Evolutionary conservation across 2,329 filamentous ascomycete genomes (phyloP).

Genomic region (Xylaria sp.): DNA sequence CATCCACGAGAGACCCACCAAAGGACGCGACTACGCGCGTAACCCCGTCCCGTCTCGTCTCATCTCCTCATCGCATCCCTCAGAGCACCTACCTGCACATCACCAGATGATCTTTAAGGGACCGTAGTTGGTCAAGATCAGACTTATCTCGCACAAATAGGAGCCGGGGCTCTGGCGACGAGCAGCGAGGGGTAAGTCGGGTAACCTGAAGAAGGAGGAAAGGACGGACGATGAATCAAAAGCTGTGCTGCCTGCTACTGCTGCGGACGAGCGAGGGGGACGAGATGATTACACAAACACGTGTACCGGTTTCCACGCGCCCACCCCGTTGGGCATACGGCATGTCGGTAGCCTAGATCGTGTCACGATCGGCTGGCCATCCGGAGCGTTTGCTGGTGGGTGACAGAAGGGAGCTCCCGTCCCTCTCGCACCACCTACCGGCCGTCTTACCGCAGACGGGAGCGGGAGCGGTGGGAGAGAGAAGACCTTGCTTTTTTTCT

Average conservation of each 20-base stretch:
- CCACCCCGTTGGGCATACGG: background rate
- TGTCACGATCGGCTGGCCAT: background rate
- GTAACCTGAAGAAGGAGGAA: too few species aligned
- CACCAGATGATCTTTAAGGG: too few species aligned
- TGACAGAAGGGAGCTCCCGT: background rate
- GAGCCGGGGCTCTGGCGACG: background rate
- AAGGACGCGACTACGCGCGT: slow-evolving; percentile 18
- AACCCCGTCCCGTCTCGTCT: slow-evolving; percentile 7
- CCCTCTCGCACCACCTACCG: background rate
- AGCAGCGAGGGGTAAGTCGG: background rate
- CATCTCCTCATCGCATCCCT: slow-evolving; percentile 1
- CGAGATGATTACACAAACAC: background rate
- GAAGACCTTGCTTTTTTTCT: background rate
- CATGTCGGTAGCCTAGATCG: background rate
- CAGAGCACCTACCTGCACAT: slow-evolving; percentile 2
- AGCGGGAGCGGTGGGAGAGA: too few species aligned
- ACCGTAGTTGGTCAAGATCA: too few species aligned
- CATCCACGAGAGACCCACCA: slow-evolving; percentile 1
- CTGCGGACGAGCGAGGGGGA: background rate
- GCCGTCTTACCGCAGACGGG: background rate
- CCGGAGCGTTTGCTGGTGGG: background rate
- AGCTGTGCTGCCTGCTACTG: too few species aligned
- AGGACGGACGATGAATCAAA: background rate
- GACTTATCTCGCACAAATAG: too few species aligned
- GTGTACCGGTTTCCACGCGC: background rate